Evolutionary conservation across 148 eudicot species (phyloP), one percentile per base, ranked within the genome.

Genomic region (Fagopyrum tataricum): DNA sequence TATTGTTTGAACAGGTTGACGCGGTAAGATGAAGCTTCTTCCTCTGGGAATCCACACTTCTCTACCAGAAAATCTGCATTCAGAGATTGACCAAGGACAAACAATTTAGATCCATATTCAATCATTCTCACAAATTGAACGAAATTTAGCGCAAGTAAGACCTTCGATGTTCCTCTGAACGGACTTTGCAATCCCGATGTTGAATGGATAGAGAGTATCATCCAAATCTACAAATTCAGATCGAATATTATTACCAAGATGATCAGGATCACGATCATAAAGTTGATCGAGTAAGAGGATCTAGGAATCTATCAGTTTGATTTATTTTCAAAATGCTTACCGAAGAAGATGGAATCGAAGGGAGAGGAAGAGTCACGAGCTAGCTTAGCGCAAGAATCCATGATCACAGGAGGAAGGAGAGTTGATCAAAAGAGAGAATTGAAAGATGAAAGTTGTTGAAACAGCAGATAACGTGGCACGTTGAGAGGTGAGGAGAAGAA

Each of bases 131-230:
- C 51, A 15, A 70, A 20, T 53, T 20, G 2, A 44, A 15, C 2
- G 6, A 26, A 43, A 26, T 42, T 20, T 5, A 23, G 48, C 72
- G 37, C 71, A 39, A 31, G 15, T 31, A 31, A 4, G 68, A 94
- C 98, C 98, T 67, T 91, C 84, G 49, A 94, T 91, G 77, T 94
- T 94, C 4, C 76, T 81, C 79, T 84, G 87, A 56, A 82, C 81
- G 52, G 96, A 84, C 41, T 69, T 76, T 13, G 81, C 87, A 15
- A 94, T 81, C 74, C 98, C 98, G 5, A 80, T 73, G 56, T 73
- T 80, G 6, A 88, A 88, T 3, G 96, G 88, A 69, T 93, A 93
- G 75, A 93, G 61, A 69, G 98, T 94, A 40, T 94, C 98, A 66
- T 94, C 98, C 86, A 94, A 87, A 85, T 94, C 98, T 94, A 87